Evolutionary conservation across 78 protist species (phyloP), one percentile per base, ranked within the genome.

Genomic region (Isochrysis galbana): DNA sequence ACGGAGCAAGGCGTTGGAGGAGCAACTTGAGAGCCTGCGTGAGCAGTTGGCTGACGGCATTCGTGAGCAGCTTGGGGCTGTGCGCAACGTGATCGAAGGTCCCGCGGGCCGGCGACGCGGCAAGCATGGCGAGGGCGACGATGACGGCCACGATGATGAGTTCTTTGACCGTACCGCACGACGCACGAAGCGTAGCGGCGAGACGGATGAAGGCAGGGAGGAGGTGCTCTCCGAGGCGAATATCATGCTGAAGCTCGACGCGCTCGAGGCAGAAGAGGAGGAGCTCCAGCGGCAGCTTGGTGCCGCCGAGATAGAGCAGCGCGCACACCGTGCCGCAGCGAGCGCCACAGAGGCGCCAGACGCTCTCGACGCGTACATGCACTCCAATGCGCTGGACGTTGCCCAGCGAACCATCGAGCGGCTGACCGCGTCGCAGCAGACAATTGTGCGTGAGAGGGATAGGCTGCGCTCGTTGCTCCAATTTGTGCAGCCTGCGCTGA

Each of bases 51-150:
- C 47, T 1, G 86, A 11, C 47, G 5, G 21, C n/a, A 1, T 41
- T 19, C 86, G 86, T 10, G 86, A 38, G 47, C 86, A 77, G 86
- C 86, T 77, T n/a, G 83, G 5, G 32, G 74, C 74, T 17, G 80
- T 41, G 10, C 5, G 11, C 17, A 41, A 17, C 44, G 17, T 34
- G 39, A 29, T 34, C 45, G 84, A 11, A 25, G 84, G 2, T 22
- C 46, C 47, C 32, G 32, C 0, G 45, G 1, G n/a, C 23, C 23
- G 48, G 29, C 23, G 42, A 29, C 36, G 11, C 86, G n/a, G n/a
- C n/a, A n/a, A n/a, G n/a, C n/a, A n/a, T n/a, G 86, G 2, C 86
- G 86, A 23, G 86, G 29, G 42, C 82, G 82, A 21, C 82, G 82
- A 0, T 25, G 34, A 29, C 86, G 0, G 2, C n/a, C 48, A 41